These are phyloP conservation scores for Carex parvula DNA, from an alignment of 176 grass and related monocot genomes.

Conservation along the genomic window DNA sequence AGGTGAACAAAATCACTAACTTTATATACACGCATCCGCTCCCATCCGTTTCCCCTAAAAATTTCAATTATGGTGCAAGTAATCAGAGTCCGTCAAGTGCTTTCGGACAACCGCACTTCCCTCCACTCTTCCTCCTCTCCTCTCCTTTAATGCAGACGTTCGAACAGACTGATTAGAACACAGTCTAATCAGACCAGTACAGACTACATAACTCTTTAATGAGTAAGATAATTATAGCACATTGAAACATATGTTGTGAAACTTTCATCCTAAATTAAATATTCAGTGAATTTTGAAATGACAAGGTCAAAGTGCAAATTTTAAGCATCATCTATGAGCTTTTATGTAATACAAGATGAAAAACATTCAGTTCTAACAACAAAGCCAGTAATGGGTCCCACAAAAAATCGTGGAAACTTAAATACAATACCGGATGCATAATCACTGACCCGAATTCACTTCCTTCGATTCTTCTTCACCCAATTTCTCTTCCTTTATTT, in stretches of 20 bases:
- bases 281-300: background rate
- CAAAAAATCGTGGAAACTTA: background rate
- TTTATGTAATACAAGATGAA: background rate
- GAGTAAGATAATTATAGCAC: background rate
- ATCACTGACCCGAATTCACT: background rate
- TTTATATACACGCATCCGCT: too few species aligned
- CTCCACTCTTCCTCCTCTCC: too few species aligned
- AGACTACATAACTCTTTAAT: background rate
- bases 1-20: too few species aligned
- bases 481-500: background rate
- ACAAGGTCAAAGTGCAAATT: background rate
- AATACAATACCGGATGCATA: background rate
- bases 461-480: conserved; percentile 13
- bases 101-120: too few species aligned
- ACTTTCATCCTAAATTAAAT: background rate
- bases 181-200: background rate
- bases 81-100: too few species aligned
- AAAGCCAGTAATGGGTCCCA: background rate
- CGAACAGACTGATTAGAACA: too few species aligned
- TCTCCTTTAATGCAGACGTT: too few species aligned
- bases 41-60: too few species aligned
- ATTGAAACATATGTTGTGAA: background rate
- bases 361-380: background rate
- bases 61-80: too few species aligned
- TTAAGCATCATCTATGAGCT: background rate